phyloP scores from a whole-genome alignment of 768 basidiomycete genomes.

The Gautieria morchelliformis region DNA sequence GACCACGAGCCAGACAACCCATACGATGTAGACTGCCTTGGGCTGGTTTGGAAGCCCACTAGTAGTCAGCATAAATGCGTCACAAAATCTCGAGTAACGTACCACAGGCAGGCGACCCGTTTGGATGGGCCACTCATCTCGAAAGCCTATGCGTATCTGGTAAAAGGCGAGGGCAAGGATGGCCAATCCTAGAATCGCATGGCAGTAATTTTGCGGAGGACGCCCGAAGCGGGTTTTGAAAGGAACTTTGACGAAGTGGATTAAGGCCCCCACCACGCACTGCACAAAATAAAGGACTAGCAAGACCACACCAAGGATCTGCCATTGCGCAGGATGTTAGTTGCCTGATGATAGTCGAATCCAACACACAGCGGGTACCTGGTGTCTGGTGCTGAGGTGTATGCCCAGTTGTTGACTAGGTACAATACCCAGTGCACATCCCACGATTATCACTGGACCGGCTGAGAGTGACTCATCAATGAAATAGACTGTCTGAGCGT shows the following conservation, averaged over 20 bases:
- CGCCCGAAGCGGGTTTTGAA: conserved; percentile 24
- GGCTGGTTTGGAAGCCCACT: conserved; percentile 9
- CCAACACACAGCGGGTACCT: conserved; percentile 22
- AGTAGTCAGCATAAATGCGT: neutral
- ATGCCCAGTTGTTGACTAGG: conserved; percentile 29
- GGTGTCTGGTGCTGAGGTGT: conserved; percentile 39
- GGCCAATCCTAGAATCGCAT: conserved; percentile 43
- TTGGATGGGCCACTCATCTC: conserved; percentile 37
- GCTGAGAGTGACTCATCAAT: conserved; percentile 21
- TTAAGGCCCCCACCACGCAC: conserved; percentile 37
- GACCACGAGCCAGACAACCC: conserved; percentile 41
- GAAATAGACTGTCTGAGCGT: neutral
- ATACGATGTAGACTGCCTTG: conserved; percentile 29
- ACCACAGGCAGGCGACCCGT: conserved; percentile 32
- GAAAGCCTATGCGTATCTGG: conserved; percentile 39
- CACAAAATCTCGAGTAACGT: neutral
- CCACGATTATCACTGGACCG: conserved; percentile 33
- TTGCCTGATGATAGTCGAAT: neutral
- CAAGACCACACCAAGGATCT: conserved; percentile 42
- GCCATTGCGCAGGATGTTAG: neutral
- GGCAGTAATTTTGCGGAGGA: conserved; percentile 48
- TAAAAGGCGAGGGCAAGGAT: conserved; percentile 41
- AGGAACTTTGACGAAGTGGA: conserved; percentile 43
- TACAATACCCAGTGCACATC: conserved; percentile 34
- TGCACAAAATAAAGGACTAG: conserved; percentile 43